Conservation (phyloP, 1,139 yeast species). For the Zygoascus meyerae region DNA sequence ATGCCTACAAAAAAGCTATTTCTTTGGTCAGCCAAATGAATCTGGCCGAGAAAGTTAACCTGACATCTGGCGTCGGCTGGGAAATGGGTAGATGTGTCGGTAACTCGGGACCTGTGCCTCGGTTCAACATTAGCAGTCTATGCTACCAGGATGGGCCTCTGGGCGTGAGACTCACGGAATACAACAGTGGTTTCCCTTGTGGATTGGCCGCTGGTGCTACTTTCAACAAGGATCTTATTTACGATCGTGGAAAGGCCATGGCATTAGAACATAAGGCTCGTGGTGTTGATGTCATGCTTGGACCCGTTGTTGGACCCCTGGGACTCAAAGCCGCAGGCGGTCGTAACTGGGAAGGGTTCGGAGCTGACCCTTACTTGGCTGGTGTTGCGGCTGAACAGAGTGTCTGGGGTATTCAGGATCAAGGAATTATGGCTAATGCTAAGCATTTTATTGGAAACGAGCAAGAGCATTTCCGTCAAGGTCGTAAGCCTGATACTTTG, state of each 20-base stretch:
- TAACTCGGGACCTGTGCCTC: constrained; percentile 54
- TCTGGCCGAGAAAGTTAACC: constrained; percentile 52
- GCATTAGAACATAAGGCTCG: constrained; percentile 52
- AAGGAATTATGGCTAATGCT: constrained; percentile 51
- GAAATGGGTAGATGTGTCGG: constrained; percentile 61
- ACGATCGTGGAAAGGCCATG: constrained; percentile 48
- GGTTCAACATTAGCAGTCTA: constrained; percentile 51
- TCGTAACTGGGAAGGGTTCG: constrained; percentile 62
- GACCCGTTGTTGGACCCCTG: constrained; percentile 50
- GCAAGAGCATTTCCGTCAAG: constrained; percentile 60
- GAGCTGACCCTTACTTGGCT: constrained; percentile 57
- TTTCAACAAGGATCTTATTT: constrained; percentile 40
- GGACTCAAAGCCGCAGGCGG: constrained; percentile 62
- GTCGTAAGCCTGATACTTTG: constrained; percentile 43
- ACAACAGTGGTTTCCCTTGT: constrained; percentile 49
- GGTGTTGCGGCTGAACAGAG: constrained; percentile 53
- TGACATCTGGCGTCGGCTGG: constrained; percentile 66
- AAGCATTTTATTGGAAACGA: constrained; percentile 57
- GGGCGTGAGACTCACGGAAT: constrained; percentile 56
- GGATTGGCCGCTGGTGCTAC: constrained; percentile 44
- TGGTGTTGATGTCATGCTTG: constrained; percentile 57
- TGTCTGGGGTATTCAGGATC: constrained; percentile 53
- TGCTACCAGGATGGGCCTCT: constrained; percentile 64
- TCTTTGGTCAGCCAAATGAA: constrained; percentile 51
- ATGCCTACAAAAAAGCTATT: constrained; percentile 52